Conservation (phyloP, 1,139 yeast genomes). For the Meyerozyma guilliermondii region DNA sequence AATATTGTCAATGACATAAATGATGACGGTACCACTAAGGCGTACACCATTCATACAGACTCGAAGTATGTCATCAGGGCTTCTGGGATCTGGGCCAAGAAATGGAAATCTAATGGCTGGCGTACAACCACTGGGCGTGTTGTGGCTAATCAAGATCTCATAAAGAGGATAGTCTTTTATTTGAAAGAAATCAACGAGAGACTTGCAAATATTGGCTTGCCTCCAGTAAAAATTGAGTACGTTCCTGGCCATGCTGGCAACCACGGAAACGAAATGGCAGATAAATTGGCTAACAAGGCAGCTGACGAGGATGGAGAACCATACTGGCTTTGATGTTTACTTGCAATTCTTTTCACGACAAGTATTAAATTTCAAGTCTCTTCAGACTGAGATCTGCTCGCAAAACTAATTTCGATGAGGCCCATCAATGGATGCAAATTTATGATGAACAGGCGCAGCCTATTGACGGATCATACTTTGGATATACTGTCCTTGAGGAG, state of each 20-base stretch:
- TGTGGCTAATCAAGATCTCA: conserved; percentile 50
- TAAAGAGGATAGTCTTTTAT: conserved; percentile 29
- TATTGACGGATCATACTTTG: no score
- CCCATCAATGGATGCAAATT: no score
- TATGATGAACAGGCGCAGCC: no score
- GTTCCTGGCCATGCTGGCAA: conserved; percentile 71
- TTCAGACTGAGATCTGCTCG: no score
- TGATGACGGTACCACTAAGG: conserved; percentile 5
- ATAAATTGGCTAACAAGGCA: conserved; percentile 65
- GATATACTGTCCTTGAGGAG: no score
- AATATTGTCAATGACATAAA: conserved; percentile 22
- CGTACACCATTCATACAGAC: conserved; percentile 46
- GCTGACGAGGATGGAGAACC: conserved; percentile 31
- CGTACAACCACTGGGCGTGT: conserved; percentile 33
- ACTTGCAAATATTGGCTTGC: no score
- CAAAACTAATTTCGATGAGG: no score
- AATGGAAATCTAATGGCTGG: conserved; percentile 56
- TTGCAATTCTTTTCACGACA: not conserved
- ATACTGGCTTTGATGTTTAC: no score
- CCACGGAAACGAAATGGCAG: conserved; percentile 76
- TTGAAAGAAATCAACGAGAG: no score
- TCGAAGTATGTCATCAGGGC: conserved; percentile 51
- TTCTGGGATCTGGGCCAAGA: conserved; percentile 44
- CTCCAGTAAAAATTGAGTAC: conserved; percentile 42
- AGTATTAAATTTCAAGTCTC: no score